A percentile compares a stretch with the other conserved stretches of the same genome.
Evolutionary conservation across 345 rosid species (phyloP).

Genomic region (Euphorbia lathyris): DNA sequence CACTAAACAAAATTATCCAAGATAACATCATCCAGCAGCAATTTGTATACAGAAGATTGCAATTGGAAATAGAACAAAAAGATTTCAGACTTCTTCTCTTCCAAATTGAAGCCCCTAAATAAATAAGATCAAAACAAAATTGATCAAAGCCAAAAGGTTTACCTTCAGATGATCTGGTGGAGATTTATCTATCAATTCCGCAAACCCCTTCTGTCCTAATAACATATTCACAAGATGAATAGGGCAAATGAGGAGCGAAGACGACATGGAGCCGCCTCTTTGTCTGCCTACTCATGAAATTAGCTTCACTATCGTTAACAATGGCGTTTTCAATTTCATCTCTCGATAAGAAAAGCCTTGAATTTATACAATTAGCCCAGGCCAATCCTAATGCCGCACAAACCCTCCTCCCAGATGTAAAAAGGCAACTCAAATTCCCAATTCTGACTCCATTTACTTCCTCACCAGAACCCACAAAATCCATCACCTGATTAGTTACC

Average conservation of each 20-base stretch:
- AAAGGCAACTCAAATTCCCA: constrained; percentile 63
- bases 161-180: constrained; percentile 6
- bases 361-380: constrained; percentile 84
- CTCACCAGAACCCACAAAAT: constrained; percentile 50
- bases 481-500: constrained; percentile 88
- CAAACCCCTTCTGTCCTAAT: constrained; percentile 57
- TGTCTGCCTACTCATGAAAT: constrained; percentile 24
- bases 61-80: not conserved
- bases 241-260: constrained; percentile 72
- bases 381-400: constrained; percentile 74
- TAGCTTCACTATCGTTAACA: constrained; percentile 18
- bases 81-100: not conserved
- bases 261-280: constrained; percentile 55
- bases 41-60: not conserved
- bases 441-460: constrained; percentile 58
- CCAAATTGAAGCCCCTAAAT: not conserved
- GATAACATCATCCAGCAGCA: not conserved
- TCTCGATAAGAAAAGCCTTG: constrained; percentile 64
- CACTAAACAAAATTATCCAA: not conserved
- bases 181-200: constrained; percentile 33
- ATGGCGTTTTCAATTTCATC: constrained; percentile 34
- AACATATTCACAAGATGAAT: constrained; percentile 54
- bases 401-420: constrained; percentile 67
- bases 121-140: not conserved
- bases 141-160: not conserved